phyloP scores from a whole-genome alignment of 1,284 basidiomycete genomes.

The Filobasidium uniguttulatum region DNA sequence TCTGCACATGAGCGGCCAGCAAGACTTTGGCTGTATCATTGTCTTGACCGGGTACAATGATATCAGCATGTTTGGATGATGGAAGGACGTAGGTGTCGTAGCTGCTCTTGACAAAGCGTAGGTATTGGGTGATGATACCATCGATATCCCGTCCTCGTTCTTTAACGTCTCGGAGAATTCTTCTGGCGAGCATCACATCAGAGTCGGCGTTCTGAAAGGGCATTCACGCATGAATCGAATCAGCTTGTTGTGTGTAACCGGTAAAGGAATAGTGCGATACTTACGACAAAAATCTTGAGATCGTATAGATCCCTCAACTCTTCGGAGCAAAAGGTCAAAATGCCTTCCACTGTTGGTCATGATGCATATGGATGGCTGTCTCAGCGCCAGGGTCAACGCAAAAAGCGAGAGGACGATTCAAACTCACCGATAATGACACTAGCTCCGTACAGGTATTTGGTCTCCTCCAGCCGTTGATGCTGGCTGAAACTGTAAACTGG shows the following conservation, averaged over 20 bases:
- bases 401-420: background rate
- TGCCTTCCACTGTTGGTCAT: conserved; percentile 60
- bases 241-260: too few relatives aligned
- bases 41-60: conserved; percentile 78
- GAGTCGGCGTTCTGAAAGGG: conserved; percentile 62
- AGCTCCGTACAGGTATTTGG: conserved; percentile 86
- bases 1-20: conserved; percentile 77
- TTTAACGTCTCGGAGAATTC: conserved; percentile 72
- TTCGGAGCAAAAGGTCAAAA: conserved; percentile 76
- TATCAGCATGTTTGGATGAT: conserved; percentile 71
- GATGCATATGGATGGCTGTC: background rate
- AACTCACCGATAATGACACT: conserved; percentile 71
- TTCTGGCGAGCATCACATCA: conserved; percentile 89
- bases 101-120: conserved; percentile 82
- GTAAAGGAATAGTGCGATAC: conserved; percentile 2
- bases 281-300: conserved; percentile 53
- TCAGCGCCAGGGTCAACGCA: background rate
- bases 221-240: too few relatives aligned
- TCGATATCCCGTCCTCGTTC: conserved; percentile 75
- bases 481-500: conserved; percentile 87
- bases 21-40: conserved; percentile 77
- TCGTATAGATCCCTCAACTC: conserved; percentile 70
- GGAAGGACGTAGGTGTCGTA: conserved; percentile 93
- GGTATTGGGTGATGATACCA: conserved; percentile 75
- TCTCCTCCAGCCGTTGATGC: conserved; percentile 75